A percentile compares a stretch with the other conserved stretches of the same genome.
Conservation (phyloP, 176 grass and related monocot genomes). For the Guadua angustifolia region DNA sequence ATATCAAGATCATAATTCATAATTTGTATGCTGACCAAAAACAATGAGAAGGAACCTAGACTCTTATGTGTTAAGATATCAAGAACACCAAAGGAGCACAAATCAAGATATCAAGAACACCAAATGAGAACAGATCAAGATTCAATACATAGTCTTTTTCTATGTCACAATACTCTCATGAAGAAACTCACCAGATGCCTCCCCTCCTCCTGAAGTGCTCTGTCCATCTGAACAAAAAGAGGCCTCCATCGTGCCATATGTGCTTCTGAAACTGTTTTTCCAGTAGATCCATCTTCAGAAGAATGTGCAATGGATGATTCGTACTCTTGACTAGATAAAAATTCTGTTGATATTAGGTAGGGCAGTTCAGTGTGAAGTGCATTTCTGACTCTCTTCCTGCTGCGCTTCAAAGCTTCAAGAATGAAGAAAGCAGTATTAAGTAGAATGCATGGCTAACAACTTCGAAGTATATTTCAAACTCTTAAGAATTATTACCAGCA, state of each 20-base stretch:
- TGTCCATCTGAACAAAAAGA: constrained; percentile 94
- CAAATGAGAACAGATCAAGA: not conserved
- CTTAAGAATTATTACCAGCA: constrained; percentile 63
- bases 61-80: constrained; percentile 6
- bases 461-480: not conserved
- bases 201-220: constrained; percentile 78
- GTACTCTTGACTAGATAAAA: constrained; percentile 70
- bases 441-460: constrained; percentile 10
- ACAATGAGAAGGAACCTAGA: not conserved
- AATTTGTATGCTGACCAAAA: constrained; percentile 3
- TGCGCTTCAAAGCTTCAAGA: constrained; percentile 79
- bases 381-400: constrained; percentile 74
- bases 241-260: constrained; percentile 82
- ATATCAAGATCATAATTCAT: not conserved
- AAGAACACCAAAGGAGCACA: not conserved
- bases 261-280: constrained; percentile 60
- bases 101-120: constrained; percentile 12
- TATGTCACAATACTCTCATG: not conserved
- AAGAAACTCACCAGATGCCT: constrained; percentile 72
- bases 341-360: constrained; percentile 77
- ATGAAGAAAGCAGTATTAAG: not conserved
- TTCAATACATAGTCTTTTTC: not conserved
- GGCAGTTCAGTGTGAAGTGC: constrained; percentile 84
- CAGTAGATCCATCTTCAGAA: constrained; percentile 43
- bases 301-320: constrained; percentile 49